phyloP scores from a whole-genome alignment of 208 protist species.

The Crithidia thermophila region DNA sequence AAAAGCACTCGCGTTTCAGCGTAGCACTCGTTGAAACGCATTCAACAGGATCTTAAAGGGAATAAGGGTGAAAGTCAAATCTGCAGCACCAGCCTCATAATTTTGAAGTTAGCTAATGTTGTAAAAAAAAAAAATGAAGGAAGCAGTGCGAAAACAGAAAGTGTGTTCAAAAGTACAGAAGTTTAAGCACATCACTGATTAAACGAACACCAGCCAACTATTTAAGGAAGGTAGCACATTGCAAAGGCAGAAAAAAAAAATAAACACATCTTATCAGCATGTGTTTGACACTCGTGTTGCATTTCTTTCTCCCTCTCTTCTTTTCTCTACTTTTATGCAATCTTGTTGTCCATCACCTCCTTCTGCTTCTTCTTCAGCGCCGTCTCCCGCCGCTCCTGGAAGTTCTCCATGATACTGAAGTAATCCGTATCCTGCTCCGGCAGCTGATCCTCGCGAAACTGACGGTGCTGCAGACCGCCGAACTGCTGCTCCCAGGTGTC shows the following conservation, averaged over 20 bases:
- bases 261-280: too few species aligned
- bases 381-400: slow-evolving; percentile 71
- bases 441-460: slow-evolving; percentile 71
- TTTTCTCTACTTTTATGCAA: slow-evolving; percentile 20
- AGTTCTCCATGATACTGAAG: slow-evolving; percentile 83
- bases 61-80: too few species aligned
- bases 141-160: neutral
- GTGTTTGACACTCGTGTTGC: too few species aligned
- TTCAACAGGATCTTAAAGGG: too few species aligned
- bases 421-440: slow-evolving; percentile 73
- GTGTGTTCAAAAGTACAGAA: neutral
- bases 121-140: neutral
- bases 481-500: slow-evolving; percentile 84
- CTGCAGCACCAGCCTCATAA: too few species aligned
- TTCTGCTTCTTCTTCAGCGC: slow-evolving; percentile 71
- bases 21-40: too few species aligned
- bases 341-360: slow-evolving; percentile 39
- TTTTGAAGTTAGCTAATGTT: too few species aligned
- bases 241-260: neutral
- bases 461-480: slow-evolving; percentile 71
- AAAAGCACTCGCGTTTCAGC: too few species aligned
- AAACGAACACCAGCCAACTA: too few species aligned
- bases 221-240: too few species aligned
- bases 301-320: too few species aligned
- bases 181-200: too few species aligned